A percentile compares a stretch with the other conserved stretches of the same genome.
phyloP scores from a whole-genome alignment of 305 asterid species.

The Vinca major region DNA sequence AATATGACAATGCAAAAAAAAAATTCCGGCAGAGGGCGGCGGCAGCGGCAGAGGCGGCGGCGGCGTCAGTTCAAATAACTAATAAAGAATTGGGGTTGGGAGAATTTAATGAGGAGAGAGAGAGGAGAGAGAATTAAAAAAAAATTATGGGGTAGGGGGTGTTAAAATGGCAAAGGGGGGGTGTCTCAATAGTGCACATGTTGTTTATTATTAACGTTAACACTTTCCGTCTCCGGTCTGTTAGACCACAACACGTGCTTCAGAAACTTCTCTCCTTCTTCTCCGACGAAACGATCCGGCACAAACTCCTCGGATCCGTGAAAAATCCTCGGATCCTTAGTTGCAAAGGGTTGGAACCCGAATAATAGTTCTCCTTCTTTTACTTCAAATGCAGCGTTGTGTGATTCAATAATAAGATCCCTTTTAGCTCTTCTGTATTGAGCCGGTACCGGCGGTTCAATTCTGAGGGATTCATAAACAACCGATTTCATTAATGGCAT shows the following conservation, averaged over 20 bases:
- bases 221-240: conserved; percentile 54
- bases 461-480: conserved; percentile 61
- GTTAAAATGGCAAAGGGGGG: too few relatives aligned
- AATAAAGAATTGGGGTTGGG: too few relatives aligned
- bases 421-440: conserved; percentile 66
- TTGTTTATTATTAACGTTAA: conserved; percentile 52
- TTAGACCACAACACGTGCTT: conserved; percentile 76
- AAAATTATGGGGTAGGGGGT: too few relatives aligned
- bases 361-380: conserved; percentile 60
- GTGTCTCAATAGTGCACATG: too few relatives aligned
- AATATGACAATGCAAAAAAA: too few relatives aligned
- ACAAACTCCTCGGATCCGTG: conserved; percentile 65
- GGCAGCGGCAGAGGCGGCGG: too few relatives aligned
- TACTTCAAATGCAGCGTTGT: conserved; percentile 48
- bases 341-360: conserved; percentile 81
- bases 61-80: too few relatives aligned
- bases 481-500: conserved; percentile 72
- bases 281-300: conserved; percentile 55
- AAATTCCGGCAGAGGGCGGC: too few relatives aligned
- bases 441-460: conserved; percentile 71
- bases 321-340: conserved; percentile 60
- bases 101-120: too few relatives aligned
- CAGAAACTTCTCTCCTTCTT: conserved; percentile 52
- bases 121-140: too few relatives aligned
- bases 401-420: conserved; percentile 57